Evolutionary conservation across 306 rosid genomes (phyloP).

Genomic region (Fragaria iinumae): DNA sequence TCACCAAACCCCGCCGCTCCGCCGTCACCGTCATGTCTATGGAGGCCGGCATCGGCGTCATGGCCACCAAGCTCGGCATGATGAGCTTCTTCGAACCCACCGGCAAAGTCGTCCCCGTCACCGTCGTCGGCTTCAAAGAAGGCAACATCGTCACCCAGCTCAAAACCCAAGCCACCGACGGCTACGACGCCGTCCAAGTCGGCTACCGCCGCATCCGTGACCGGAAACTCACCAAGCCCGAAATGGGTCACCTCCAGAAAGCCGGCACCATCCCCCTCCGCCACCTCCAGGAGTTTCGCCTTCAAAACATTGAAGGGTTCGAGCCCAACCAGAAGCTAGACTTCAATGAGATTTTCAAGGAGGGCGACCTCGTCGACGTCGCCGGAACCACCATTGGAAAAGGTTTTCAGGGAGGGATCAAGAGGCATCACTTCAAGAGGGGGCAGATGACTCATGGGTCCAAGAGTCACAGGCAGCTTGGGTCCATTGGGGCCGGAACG

Average conservation of each 20-base stretch:
- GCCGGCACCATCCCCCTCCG: conserved; percentile 81
- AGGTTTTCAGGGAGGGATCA: conserved; percentile 97
- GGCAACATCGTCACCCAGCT: conserved; percentile 90
- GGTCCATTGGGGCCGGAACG: conserved; percentile 96
- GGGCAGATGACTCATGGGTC: conserved; percentile 95
- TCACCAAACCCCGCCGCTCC: not conserved
- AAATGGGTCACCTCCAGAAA: conserved; percentile 81
- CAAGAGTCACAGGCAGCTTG: conserved; percentile 87
- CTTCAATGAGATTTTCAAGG: conserved; percentile 66
- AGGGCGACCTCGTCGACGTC: conserved; percentile 92
- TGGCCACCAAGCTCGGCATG: conserved; percentile 96
- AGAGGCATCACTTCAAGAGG: conserved; percentile 78
- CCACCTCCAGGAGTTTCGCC: conserved; percentile 95
- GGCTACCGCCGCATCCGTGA: conserved; percentile 83
- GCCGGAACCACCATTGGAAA: conserved; percentile 93
- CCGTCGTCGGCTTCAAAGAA: conserved; percentile 90
- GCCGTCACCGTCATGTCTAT: conserved; percentile 52
- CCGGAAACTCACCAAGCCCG: conserved; percentile 80
- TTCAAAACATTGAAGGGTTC: conserved; percentile 50
- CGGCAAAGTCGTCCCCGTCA: conserved; percentile 84
- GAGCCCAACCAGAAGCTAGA: conserved; percentile 62
- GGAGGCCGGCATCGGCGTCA: conserved; percentile 92
- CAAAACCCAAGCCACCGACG: conserved; percentile 79
- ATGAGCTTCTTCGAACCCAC: conserved; percentile 69
- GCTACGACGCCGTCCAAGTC: conserved; percentile 75